Evolutionary conservation across 2,329 filamentous ascomycete species (phyloP).

Genomic region (Phoma sp.): DNA sequence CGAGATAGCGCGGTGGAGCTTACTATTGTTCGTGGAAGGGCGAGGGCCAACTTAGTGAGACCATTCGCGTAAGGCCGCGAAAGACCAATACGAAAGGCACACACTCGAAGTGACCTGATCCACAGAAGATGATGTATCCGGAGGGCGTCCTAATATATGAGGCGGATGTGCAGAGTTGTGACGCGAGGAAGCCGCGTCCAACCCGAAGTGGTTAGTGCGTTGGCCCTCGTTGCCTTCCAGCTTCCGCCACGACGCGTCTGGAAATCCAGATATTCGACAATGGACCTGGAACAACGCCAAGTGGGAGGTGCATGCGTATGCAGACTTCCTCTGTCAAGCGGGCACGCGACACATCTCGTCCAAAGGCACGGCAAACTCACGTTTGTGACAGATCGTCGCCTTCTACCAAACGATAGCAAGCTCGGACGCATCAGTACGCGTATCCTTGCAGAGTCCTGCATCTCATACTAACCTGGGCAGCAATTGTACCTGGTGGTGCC

Average conservation of each 20-base stretch:
- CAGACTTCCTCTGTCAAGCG: neutral
- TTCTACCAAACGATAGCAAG: conserved; percentile 5
- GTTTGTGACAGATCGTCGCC: conserved; percentile 1
- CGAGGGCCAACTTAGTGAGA: conserved; percentile 25
- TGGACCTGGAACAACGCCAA: conserved; percentile 8
- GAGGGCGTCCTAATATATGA: neutral
- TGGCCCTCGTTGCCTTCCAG: neutral
- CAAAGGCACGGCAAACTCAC: neutral
- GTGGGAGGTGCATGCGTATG: neutral
- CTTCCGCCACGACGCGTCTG: conserved; percentile 26
- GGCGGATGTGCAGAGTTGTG: neutral
- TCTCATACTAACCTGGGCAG: conserved; percentile 20
- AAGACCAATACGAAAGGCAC: neutral
- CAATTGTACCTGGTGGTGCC: conserved; percentile 23
- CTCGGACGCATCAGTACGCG: conserved; percentile 30
- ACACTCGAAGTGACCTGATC: neutral
- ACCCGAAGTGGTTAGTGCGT: neutral
- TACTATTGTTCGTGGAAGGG: conserved; percentile 45
- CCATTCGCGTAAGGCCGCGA: conserved; percentile 7
- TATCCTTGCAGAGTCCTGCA: neutral
- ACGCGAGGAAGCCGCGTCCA: neutral
- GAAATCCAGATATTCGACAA: conserved; percentile 6
- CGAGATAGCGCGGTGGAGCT: conserved; percentile 28
- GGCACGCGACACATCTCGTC: neutral
- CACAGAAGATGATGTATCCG: neutral